Base-by-base conservation (phyloP, 2,329 filamentous ascomycete species). In the Nemania sp. region DNA sequence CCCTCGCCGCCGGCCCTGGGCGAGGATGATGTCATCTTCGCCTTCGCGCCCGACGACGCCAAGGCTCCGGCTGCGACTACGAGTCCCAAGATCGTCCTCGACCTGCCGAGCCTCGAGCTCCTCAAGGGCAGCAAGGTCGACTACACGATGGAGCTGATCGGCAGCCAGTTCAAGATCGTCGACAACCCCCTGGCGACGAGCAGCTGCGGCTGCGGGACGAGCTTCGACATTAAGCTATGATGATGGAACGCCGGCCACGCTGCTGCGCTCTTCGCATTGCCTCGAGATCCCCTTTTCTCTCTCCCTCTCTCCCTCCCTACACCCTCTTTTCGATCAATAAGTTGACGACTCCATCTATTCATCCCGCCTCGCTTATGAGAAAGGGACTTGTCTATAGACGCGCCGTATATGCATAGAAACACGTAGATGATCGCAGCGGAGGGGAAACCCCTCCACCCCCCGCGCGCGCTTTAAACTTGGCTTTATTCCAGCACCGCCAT, bases 131-230 rank as follows among this genome's bases (percentile, higher is more conserved):
- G 93, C 78, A 97, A 93, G 74, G 88, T 99, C 39, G 95, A 99
- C 73, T 99, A 93, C 72, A 97, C 93, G 0, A 95, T 90, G 84
- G 95, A 98, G 79, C 80, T 99, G 51, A 72, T 74, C 64, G 90
- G 90, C 25, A 91, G 89, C 71, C 93, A 98, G 78, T 99, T 99
- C 77, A 97, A 96, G 81, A 92, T 99, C 71, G 88, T 92, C 62
- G 93, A 96, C 69, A 99, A 98, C 72, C 95, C 95, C 0, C 81
- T 87, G 42, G 95, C 95, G 4, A 92, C 90, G 59, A 98, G 93
- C 77, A 97, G 91, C 75, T 99, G 95, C 79, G 95, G 95, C 1
- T 99, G 95, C 76, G 95, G 95, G 7, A 97, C 94, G 15, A 98
- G 94, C 74, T 99, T 99, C 77, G 95, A 98, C 78, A 92, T 98